phyloP scores from a whole-genome alignment of 2,329 filamentous ascomycete species.

The Colletotrichum orbiculare region DNA sequence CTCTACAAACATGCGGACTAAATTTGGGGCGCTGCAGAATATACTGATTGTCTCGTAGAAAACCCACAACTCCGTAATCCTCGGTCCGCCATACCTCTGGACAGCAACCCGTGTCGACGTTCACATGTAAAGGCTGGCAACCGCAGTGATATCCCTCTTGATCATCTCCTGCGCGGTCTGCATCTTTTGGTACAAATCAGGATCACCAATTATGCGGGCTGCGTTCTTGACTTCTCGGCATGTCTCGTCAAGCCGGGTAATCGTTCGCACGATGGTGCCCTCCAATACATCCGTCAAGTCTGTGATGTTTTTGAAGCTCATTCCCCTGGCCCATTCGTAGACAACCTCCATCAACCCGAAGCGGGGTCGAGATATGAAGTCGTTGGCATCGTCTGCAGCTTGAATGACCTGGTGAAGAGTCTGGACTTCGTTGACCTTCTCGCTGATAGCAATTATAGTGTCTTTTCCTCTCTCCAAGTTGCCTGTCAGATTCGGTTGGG shows the following conservation, averaged over 20 bases:
- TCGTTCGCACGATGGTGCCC: constrained; percentile 95
- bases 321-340: constrained; percentile 97
- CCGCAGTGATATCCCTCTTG: constrained; percentile 92
- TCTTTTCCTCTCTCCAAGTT: constrained; percentile 84
- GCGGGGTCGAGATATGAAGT: constrained; percentile 86
- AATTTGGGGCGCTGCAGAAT: too few relatives aligned
- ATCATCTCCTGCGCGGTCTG: constrained; percentile 97
- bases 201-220: constrained; percentile 93
- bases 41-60: too few relatives aligned
- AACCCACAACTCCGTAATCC: too few relatives aligned
- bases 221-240: constrained; percentile 98
- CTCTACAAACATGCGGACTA: too few relatives aligned
- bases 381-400: constrained; percentile 88
- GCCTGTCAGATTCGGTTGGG: constrained; percentile 81
- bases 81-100: not conserved
- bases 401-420: constrained; percentile 92
- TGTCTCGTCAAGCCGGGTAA: constrained; percentile 93
- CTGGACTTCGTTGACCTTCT: constrained; percentile 92
- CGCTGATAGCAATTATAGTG: constrained; percentile 88
- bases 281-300: constrained; percentile 96
- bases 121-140: constrained; percentile 89
- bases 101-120: not conserved
- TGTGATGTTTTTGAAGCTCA: constrained; percentile 98
- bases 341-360: constrained; percentile 98
- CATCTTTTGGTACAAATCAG: constrained; percentile 95